Conservation (phyloP, 176 grass and related monocot species). For the Carex myosuroides region DNA sequence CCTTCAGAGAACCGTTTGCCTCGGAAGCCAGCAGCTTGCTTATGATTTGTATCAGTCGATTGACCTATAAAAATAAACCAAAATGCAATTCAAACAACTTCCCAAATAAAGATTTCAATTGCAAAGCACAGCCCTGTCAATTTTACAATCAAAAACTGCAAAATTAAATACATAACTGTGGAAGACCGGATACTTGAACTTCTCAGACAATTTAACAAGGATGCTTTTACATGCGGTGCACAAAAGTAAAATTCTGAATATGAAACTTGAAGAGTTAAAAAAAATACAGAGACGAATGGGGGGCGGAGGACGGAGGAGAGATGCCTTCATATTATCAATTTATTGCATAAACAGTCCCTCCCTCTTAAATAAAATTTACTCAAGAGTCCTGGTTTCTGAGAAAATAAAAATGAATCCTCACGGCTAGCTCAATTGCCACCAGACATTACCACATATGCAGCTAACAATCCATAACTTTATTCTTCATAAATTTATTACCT, state of each 20-base stretch:
- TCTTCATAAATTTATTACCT: slow-evolving; percentile 36
- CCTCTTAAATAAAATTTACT: neutral
- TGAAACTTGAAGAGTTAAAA: neutral
- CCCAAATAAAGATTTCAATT: neutral
- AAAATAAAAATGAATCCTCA: neutral
- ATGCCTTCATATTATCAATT: neutral
- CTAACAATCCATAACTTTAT: neutral
- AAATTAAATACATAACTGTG: neutral
- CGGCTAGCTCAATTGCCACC: neutral
- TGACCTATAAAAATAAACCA: slow-evolving; percentile 13
- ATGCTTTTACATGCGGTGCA: neutral
- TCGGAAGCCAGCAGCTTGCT: slow-evolving; percentile 52
- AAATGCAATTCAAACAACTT: neutral
- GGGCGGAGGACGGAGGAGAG: neutral
- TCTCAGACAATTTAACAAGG: neutral
- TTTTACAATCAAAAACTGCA: neutral
- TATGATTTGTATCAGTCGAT: slow-evolving; percentile 51
- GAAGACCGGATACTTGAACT: neutral
- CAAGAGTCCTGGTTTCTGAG: neutral
- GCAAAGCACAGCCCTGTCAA: neutral
- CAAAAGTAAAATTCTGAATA: neutral
- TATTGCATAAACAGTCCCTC: neutral
- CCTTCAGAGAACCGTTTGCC: slow-evolving; percentile 78
- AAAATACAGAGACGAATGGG: neutral
- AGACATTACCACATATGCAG: neutral